Conservation (phyloP, 2,329 filamentous ascomycete genomes). For the Botryotinia narcissicola region DNA sequence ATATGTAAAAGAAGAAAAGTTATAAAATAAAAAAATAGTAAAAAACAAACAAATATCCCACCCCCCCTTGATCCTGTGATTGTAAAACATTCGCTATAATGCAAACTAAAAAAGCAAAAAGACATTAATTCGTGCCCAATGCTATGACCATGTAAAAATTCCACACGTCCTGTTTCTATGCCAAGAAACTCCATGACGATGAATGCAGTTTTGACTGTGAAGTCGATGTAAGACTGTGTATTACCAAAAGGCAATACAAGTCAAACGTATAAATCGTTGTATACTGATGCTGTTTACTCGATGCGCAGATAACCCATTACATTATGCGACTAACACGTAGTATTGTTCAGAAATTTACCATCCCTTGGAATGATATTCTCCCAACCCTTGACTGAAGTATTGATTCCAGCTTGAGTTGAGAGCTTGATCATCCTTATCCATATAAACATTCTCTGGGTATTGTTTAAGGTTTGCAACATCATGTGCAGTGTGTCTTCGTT, state of each 20-base stretch:
- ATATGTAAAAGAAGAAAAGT: slow-evolving; percentile 13
- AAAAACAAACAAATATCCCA: slow-evolving; percentile 15
- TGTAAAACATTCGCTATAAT: slow-evolving; percentile 22
- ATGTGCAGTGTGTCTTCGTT: slow-evolving; percentile 85
- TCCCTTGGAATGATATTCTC: slow-evolving; percentile 80
- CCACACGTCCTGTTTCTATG: slow-evolving; percentile 32
- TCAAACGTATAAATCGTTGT: slow-evolving; percentile 33
- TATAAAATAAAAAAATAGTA: background rate
- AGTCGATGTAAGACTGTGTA: slow-evolving; percentile 34
- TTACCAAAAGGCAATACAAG: slow-evolving; percentile 29
- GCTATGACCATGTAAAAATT: slow-evolving; percentile 20
- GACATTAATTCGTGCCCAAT: slow-evolving; percentile 31
- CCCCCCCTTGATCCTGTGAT: slow-evolving; percentile 6
- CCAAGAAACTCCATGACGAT: slow-evolving; percentile 34
- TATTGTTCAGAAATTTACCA: slow-evolving; percentile 55
- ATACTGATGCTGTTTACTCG: slow-evolving; percentile 19
- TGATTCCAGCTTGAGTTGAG: slow-evolving; percentile 76
- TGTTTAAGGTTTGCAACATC: slow-evolving; percentile 87
- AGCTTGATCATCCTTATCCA: slow-evolving; percentile 54
- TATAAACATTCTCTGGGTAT: slow-evolving; percentile 66
- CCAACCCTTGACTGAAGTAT: slow-evolving; percentile 76
- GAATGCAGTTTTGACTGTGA: slow-evolving; percentile 36
- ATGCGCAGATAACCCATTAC: slow-evolving; percentile 30
- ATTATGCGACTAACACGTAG: slow-evolving; percentile 32
- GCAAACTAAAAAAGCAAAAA: slow-evolving; percentile 29